Evolutionary conservation across 345 rosid species (phyloP), one percentile per base, ranked within the genome.

Genomic region (Capsella bursapastoris): DNA sequence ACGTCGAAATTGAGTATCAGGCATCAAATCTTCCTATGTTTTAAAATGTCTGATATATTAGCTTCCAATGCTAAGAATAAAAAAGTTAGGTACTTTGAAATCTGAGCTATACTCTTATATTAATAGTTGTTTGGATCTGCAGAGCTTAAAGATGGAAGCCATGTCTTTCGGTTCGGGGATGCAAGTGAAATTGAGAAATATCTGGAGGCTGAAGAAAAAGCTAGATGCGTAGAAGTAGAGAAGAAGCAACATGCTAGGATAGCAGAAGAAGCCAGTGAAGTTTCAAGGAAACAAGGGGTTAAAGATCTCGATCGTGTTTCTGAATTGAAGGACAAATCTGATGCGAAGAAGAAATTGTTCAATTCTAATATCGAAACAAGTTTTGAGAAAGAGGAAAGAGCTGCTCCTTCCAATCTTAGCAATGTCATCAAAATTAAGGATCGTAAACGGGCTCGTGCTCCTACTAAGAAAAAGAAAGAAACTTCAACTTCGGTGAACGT

Each of bases 121-220:
- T 22, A 22, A 1, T 22, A 22, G 25, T 22, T 22, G 25, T 45
- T 61, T 77, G 67, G 34, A 71, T 68, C 32, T 72, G 74, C 55
- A 91, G 97, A 84, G 76, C 57, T 47, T 3, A 40, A 78, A 4
- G 97, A 91, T 79, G 96, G 91, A 5, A 89, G 88, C 66, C 6
- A 85, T 44, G 60, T 91, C 47, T 91, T 87, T 51, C 81, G 75
- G 12, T 91, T 89, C 29, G 93, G 95, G 34, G 78, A 85, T 71
- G 73, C 62, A 15, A 70, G 65, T 27, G 91, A 87, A 73, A 52
- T 60, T 28, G 73, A 72, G 61, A 67, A 66, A 55, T 22, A 29
- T 65, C 78, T 15, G 56, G 60, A 79, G 81, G 22, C n/a, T 14
- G 77, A 74, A 64, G 76, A 66, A 71, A 61, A 64, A 37, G 43